These are phyloP conservation scores for Hirschfeldia incana DNA, from an alignment of 345 rosid genomes.

Conservation along the genomic window DNA sequence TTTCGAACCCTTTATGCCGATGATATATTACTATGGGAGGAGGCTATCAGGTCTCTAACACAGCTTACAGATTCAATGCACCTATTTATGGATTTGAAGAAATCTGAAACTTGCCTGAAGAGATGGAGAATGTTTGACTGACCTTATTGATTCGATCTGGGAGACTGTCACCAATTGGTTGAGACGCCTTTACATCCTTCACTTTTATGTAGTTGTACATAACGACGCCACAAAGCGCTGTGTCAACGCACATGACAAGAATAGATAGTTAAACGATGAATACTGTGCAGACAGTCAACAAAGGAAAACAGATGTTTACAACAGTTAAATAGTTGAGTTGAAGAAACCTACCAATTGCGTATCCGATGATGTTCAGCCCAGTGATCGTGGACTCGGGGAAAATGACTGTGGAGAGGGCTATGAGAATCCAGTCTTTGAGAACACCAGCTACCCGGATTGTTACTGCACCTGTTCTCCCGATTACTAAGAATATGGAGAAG, in stretches of 20 bases:
- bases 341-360: conserved; percentile 74
- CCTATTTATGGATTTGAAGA: neutral
- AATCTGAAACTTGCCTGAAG: conserved; percentile 11
- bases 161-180: conserved; percentile 57
- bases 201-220: conserved; percentile 92
- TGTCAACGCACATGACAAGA: conserved; percentile 5
- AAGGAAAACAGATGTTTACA: neutral
- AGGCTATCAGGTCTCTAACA: neutral
- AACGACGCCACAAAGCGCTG: conserved; percentile 94
- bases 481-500: conserved; percentile 87
- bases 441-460: conserved; percentile 96
- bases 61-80: neutral
- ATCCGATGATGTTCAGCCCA: conserved; percentile 87
- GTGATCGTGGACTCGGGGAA: conserved; percentile 93
- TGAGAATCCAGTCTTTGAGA: conserved; percentile 94
- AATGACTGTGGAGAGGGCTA: conserved; percentile 89
- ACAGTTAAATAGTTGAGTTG: neutral
- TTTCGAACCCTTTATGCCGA: neutral
- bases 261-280: neutral
- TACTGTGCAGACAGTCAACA: neutral
- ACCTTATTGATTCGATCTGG: conserved; percentile 90
- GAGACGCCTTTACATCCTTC: conserved; percentile 73
- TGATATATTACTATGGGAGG: neutral
- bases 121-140: conserved; percentile 24
- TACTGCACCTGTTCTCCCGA: conserved; percentile 95